phyloP scores from a whole-genome alignment of 768 basidiomycete genomes.

The Epithele typhae region DNA sequence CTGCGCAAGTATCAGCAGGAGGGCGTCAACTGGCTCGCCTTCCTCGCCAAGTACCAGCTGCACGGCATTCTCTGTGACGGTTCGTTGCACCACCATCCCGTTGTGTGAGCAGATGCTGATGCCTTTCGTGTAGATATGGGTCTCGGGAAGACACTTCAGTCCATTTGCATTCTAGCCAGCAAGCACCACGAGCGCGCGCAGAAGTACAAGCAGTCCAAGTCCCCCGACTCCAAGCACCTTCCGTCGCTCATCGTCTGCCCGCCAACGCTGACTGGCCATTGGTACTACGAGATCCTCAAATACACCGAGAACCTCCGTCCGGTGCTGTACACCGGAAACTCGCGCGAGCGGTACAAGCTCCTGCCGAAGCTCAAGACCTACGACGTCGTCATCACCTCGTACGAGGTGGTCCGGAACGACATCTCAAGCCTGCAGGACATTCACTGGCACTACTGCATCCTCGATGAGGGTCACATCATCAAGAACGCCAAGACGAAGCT shows the following conservation, averaged over 20 bases:
- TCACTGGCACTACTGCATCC: conserved; percentile 92
- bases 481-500: conserved; percentile 99
- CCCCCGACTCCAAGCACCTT: conserved; percentile 76
- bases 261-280: conserved; percentile 96
- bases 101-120: not conserved
- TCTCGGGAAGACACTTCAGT: conserved; percentile 95
- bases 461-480: conserved; percentile 98
- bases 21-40: conserved; percentile 98
- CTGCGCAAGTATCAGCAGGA: conserved; percentile 97
- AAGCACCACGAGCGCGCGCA: conserved; percentile 87
- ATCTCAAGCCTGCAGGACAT: conserved; percentile 66
- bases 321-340: conserved; percentile 84
- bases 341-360: conserved; percentile 72
- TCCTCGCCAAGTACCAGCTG: conserved; percentile 94
- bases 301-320: conserved; percentile 84
- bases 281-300: conserved; percentile 97
- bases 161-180: conserved; percentile 93
- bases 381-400: conserved; percentile 96
- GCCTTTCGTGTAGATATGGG: conserved; percentile 98
- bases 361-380: conserved; percentile 59
- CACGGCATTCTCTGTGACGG: conserved; percentile 99
- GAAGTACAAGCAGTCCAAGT: conserved; percentile 57
- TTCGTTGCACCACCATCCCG: conserved; percentile 31
- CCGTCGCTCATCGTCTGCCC: conserved; percentile 96
- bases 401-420: conserved; percentile 97